Evolutionary conservation across 768 basidiomycete species (phyloP).

Genomic region (Leucosporidium yakuticum): DNA sequence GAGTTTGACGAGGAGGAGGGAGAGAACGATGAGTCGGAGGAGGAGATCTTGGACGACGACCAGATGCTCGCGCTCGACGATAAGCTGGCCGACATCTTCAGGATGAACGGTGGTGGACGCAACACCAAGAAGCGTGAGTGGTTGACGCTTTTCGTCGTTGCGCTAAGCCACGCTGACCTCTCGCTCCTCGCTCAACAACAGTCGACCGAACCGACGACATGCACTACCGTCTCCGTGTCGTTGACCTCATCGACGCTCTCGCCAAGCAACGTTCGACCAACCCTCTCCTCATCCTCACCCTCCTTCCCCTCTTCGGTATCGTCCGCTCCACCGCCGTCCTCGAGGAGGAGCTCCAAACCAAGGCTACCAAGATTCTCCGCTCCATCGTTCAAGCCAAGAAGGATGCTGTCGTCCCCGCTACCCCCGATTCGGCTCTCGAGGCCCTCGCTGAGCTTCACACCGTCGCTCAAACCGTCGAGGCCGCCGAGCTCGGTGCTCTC

Average conservation of each 20-base stretch:
- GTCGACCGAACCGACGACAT: conserved; percentile 79
- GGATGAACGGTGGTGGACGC: conserved; percentile 57
- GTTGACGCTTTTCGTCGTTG: neutral
- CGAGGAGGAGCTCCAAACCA: conserved; percentile 82
- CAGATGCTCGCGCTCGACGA: conserved; percentile 97
- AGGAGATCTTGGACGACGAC: conserved; percentile 76
- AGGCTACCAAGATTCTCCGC: conserved; percentile 67
- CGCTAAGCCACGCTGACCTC: conserved; percentile 45
- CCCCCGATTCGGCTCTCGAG: conserved; percentile 22
- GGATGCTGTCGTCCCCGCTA: conserved; percentile 3
- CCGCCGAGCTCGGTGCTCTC: conserved; percentile 19
- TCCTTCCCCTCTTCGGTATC: conserved; percentile 72
- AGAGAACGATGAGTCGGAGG: conserved; percentile 44
- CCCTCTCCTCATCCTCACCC: conserved; percentile 58
- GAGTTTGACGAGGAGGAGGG: conserved; percentile 52
- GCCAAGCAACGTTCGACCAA: conserved; percentile 71
- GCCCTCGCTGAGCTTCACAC: conserved; percentile 29
- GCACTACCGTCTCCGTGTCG: conserved; percentile 91
- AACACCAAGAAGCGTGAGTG: conserved; percentile 61
- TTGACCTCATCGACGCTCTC: conserved; percentile 87
- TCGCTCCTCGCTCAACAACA: conserved; percentile 35
- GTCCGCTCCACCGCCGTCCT: conserved; percentile 61
- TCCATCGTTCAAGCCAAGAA: conserved; percentile 28
- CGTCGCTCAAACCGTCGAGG: conserved; percentile 19
- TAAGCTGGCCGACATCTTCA: conserved; percentile 81